Percentiles rank a stretch among this genome's conserved stretches.
These are phyloP conservation scores for Epichloe bromicola DNA, from an alignment of 2,329 filamentous ascomycete species.

Conservation along the genomic window DNA sequence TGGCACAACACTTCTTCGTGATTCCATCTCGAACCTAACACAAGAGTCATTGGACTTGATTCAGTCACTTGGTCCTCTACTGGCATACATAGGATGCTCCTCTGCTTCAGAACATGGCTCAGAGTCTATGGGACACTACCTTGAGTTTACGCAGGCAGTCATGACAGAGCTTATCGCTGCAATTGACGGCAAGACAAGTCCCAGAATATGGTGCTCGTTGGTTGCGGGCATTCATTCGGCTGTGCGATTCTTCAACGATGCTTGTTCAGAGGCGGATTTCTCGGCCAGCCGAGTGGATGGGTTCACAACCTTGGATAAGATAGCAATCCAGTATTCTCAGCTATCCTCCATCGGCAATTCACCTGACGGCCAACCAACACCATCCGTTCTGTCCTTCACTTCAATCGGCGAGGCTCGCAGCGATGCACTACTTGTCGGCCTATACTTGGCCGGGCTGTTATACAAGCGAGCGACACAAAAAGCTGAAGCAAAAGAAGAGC, in stretches of 20 bases:
- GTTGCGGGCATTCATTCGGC: constrained; percentile 23
- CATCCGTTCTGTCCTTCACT: constrained; percentile 3
- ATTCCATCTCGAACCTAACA: constrained; percentile 10
- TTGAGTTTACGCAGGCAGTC: constrained; percentile 25
- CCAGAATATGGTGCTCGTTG: constrained; percentile 25
- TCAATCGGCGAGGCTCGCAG: constrained; percentile 17
- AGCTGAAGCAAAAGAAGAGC: constrained; percentile 8
- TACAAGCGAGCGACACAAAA: constrained; percentile 27
- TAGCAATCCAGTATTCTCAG: constrained; percentile 16
- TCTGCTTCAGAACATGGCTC: constrained; percentile 6
- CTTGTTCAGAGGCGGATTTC: constrained; percentile 17
- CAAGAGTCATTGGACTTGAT: constrained; percentile 16
- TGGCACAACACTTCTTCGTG: constrained; percentile 14
- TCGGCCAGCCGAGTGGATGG: constrained; percentile 11
- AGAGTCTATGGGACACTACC: constrained; percentile 25
- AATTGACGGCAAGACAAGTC: constrained; percentile 19
- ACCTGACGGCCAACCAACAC: not conserved
- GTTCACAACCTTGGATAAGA: constrained; percentile 5
- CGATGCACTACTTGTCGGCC: constrained; percentile 25
- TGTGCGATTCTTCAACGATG: constrained; percentile 27
- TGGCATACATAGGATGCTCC: constrained; percentile 39
- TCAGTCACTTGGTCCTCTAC: constrained; percentile 25
- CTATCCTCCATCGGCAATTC: constrained; percentile 11
- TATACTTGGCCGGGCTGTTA: constrained; percentile 25
- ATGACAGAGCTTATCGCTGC: constrained; percentile 22